phyloP scores from a whole-genome alignment of 495 filamentous ascomycete species.

The Penicillium coprophilum region DNA sequence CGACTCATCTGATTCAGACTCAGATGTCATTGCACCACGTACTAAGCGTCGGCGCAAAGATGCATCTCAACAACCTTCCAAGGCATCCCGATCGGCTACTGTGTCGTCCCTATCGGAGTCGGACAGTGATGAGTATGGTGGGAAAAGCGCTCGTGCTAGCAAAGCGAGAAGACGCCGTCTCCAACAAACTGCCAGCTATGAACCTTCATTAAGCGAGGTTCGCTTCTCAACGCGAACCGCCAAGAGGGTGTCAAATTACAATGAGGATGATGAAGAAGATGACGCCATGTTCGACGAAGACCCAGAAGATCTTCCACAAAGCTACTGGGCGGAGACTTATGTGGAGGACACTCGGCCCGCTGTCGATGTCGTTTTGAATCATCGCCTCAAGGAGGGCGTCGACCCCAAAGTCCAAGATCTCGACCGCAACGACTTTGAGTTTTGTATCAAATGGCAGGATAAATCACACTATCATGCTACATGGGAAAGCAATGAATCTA shows the following conservation, averaged over 20 bases:
- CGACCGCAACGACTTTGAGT: conserved; percentile 82
- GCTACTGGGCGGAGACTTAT: conserved; percentile 60
- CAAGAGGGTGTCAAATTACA: conserved; percentile 81
- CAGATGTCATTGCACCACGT: conserved; percentile 44
- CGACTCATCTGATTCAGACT: conserved; percentile 70
- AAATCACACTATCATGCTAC: conserved; percentile 93
- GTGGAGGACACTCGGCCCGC: conserved; percentile 73
- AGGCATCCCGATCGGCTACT: conserved; percentile 47
- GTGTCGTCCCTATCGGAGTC: conserved; percentile 44
- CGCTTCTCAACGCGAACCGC: conserved; percentile 90
- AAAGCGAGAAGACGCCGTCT: conserved; percentile 71
- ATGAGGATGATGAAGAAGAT: conserved; percentile 82
- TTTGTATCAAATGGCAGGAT: conserved; percentile 96
- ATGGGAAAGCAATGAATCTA: conserved; percentile 77
- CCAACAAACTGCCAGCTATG: conserved; percentile 58
- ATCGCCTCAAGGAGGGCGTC: conserved; percentile 70
- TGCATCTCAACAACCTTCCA: conserved; percentile 43
- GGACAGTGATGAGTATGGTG: conserved; percentile 69
- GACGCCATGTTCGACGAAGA: conserved; percentile 73
- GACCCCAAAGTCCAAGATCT: conserved; percentile 55
- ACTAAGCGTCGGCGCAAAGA: conserved; percentile 43
- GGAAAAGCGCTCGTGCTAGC: conserved; percentile 62
- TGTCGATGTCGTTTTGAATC: conserved; percentile 87
- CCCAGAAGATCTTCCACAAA: conserved; percentile 51
- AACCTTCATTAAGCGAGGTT: conserved; percentile 66